Evolutionary conservation across 2,329 filamentous ascomycete species (phyloP), one percentile per base, ranked within the genome.

Genomic region (Fusarium marasasianum): DNA sequence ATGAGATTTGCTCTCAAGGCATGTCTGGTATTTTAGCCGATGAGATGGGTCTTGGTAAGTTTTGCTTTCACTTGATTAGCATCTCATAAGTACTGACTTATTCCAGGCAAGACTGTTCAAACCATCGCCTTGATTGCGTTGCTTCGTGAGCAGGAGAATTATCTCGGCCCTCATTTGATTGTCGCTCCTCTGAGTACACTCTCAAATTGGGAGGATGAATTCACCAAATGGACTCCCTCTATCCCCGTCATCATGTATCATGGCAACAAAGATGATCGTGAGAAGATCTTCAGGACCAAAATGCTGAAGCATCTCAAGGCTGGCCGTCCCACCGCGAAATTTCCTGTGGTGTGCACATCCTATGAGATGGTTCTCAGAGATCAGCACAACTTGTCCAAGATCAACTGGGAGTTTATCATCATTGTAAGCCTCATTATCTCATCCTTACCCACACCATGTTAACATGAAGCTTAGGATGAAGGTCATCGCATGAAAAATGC

Each of bases 401-500:
- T 97, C 64, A 92, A 95, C 41, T 99, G 96, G 96, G 94, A 97
- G 61, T 98, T 98, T 77, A 98, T 99, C 78, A 96, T 99, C 75
- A 97, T 99, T 70, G 92, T 93, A 83, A 80, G 89, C 82, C 13
- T 24, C 10, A 7, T 15, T 17, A 5, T 1, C 13, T 9, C 6
- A 31, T 3, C 2, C 11, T 6, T 12, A 1, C 2, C 11, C 14
- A 13, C 44, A 10, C 22, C 63, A 81, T 40, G 80, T 79, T 78
- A 17, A 76, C 50, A 11, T 6, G 3, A 9, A 37, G 1, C 22
- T 15, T 41, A 93, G 91, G 96, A 99, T 76, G 96, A 99, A 83
- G 96, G 96, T 1, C 96, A 99, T 80, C 92, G 96, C 3, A 91
- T 99, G 88, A 99, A 99, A 85, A 99, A 99, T 74, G 92, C 97